Percentiles rank a stretch among this genome's conserved stretches.
These are phyloP conservation scores for Metarhizium album DNA, from an alignment of 2,329 filamentous ascomycete species.

Conservation along the genomic window DNA sequence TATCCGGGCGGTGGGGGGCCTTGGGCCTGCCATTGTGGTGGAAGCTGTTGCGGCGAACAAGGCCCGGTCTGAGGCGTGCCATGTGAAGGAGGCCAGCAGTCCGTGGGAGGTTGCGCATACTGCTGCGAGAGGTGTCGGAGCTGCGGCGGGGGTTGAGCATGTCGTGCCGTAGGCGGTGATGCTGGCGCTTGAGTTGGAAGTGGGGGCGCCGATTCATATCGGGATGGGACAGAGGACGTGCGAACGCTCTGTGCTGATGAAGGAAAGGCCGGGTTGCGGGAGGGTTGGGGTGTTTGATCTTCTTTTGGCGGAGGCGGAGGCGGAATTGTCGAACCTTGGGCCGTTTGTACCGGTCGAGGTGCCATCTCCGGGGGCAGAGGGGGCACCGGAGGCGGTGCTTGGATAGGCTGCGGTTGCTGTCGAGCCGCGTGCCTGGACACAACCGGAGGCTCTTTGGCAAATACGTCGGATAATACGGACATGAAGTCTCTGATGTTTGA, in stretches of 20 bases:
- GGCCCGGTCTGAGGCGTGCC: slow-evolving; percentile 1
- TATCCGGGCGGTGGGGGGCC: slow-evolving; percentile 9
- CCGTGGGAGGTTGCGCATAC: background rate
- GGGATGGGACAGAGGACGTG: slow-evolving; percentile 18
- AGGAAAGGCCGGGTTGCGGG: slow-evolving; percentile 15
- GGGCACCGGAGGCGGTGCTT: slow-evolving; percentile 55
- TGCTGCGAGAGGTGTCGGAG: slow-evolving; percentile 9
- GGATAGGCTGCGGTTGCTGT: slow-evolving; percentile 24
- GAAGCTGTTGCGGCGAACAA: slow-evolving; percentile 11
- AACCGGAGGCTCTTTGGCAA: slow-evolving; percentile 89
- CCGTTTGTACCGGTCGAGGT: slow-evolving; percentile 27
- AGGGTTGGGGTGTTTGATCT: slow-evolving; percentile 15
- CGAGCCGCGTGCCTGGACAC: slow-evolving; percentile 54
- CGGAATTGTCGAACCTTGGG: slow-evolving; percentile 22
- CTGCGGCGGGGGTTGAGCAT: slow-evolving; percentile 9
- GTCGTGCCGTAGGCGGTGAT: background rate
- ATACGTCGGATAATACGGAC: slow-evolving; percentile 71
- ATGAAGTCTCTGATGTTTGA: slow-evolving; percentile 77
- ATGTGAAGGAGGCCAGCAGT: background rate
- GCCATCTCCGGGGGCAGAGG: slow-evolving; percentile 58
- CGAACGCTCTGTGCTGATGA: slow-evolving; percentile 10
- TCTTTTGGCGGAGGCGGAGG: slow-evolving; percentile 39
- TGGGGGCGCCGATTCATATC: slow-evolving; percentile 38
- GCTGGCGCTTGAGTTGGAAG: slow-evolving; percentile 26
- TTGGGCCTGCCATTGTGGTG: slow-evolving; percentile 11